Base-by-base conservation (phyloP, 371 early-diverging fungal species). In the Basidiobolus meristosporus region DNA sequence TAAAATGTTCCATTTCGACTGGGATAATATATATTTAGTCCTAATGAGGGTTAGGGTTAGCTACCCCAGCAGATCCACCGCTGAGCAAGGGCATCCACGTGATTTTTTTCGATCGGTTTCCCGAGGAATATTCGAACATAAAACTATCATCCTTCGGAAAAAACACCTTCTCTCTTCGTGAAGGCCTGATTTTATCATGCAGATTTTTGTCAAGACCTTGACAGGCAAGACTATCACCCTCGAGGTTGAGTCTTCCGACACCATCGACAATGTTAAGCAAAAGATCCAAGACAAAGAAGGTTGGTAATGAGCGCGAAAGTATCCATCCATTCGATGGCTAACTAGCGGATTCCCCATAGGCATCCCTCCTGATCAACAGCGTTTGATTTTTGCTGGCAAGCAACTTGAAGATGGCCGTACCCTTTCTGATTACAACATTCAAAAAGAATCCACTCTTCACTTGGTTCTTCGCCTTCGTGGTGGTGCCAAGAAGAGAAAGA, bases 271-370 rank as follows among this genome's bases (percentile, higher is more conserved):
- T 46, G 95, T 97, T 54, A 97, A 97, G 73, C 54, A 59, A 49
- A 96, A 93, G 76, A 97, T 98, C 46, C 97, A 98, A 64, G 95
- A 97, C 69, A 95, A 96, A 79, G 97, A 98, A 59, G 90, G 90
- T 40, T 5, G 9, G 5, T 26, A 5, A 9, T 9, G 26, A 26
- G 9, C 9, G 26, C n/a, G n/a, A n/a, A n/a, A n/a, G 26, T 26
- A 26, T 26, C 26, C 3, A 26, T 26, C 26, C 26, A n/a, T n/a
- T n/a, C n/a, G n/a, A n/a, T n/a, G n/a, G n/a, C n/a, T n/a, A n/a
- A n/a, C n/a, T n/a, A n/a, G n/a, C n/a, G n/a, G n/a, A n/a, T n/a
- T n/a, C n/a, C n/a, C n/a, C 26, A 26, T 26, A 47, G 56, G 54
- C 33, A 68, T 67, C 44, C 67, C 67, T 22, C 65, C 68, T 43